Conservation (phyloP, 2,329 filamentous ascomycete genomes). For the Chalaropsis ovoidea region DNA sequence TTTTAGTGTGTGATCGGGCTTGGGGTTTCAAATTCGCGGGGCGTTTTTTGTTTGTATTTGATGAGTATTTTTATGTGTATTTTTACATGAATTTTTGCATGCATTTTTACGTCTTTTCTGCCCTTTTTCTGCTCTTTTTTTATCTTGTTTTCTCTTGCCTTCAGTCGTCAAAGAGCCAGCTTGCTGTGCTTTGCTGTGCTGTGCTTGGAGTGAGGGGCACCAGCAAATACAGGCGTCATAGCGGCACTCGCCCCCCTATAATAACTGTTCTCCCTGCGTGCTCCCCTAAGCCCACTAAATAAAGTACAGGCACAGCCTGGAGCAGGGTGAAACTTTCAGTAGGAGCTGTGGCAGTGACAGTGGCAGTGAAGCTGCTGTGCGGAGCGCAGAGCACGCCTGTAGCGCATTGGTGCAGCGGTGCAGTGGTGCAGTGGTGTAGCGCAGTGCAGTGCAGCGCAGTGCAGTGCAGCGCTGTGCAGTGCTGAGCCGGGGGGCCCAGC, state of each 20-base stretch:
- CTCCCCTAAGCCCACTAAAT: not conserved
- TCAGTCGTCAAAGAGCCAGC: not conserved
- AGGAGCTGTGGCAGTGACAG: not conserved
- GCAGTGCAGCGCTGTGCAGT: not conserved
- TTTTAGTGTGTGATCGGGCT: slow-evolving; percentile 18
- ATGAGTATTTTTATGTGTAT: no score
- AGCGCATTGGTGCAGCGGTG: not conserved
- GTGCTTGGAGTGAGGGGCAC: not conserved
- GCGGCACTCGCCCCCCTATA: no score
- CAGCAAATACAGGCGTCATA: no score
- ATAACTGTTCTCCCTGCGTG: not conserved
- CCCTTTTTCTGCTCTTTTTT: no score
- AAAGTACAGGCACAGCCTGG: slow-evolving; percentile 6
- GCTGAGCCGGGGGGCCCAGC: not conserved
- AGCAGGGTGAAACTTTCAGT: not conserved
- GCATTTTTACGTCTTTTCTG: no score
- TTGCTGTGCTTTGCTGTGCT: not conserved
- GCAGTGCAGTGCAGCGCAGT: not conserved
- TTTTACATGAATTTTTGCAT: no score
- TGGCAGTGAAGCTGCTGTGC: slow-evolving; percentile 1
- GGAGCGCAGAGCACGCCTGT: not conserved
- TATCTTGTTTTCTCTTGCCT: not conserved
- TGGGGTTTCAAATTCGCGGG: slow-evolving; percentile 19
- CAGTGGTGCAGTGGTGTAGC: not conserved
- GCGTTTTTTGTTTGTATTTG: slow-evolving; percentile 5